Evolutionary conservation across 352 stramenopile species (phyloP), one percentile per base, ranked within the genome.

Genomic region (Globisporangium parvum): DNA sequence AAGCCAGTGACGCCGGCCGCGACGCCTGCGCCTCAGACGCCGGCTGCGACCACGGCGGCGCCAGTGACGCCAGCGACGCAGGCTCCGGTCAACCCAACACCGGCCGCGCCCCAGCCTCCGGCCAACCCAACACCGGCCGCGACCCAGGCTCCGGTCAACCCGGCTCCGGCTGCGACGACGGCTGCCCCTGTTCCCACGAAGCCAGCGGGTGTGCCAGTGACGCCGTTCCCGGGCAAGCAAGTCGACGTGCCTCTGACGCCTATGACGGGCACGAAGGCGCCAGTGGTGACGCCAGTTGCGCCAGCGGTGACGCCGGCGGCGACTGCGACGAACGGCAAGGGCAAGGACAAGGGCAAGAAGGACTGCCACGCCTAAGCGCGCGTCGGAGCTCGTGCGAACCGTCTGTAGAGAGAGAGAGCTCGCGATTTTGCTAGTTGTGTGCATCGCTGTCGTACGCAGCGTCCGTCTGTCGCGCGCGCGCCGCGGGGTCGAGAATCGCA

Each of bases 301-400:
- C 12, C 46, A 18, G 1, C 9, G 3, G 33, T 10, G 28, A 52
- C 47, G 24, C 31, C 17, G 18, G 20, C 26, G 24, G 28, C 14
- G 47, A 39, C 47, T 15, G 15, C 47, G 17, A n/a, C 47, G 26
- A 26, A 41, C 17, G 20, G 31, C n/a, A 40, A 33, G 2, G 31
- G 49, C 21, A 26, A 55, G 18, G 12, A 11, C 48, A 23, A 31
- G 14, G n/a, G 33, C 48, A 53, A 53, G 48, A 53, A 53, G 48
- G 48, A 53, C 48, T 53, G 48, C 48, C 48, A 53, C 31, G 48
- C 48, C 4, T 53, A 53, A 53, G 48, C 18, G n/a, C 47, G 47
- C 18, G 23, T 49, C 15, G 12, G 44, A 48, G 18, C 14, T 20
- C 6, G 17, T 28, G 6, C 6, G 47, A 15, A 20, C 26, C 3